Evolutionary conservation across 495 filamentous ascomycete genomes (phyloP).

Genomic region (Wilcoxina mikolae): DNA sequence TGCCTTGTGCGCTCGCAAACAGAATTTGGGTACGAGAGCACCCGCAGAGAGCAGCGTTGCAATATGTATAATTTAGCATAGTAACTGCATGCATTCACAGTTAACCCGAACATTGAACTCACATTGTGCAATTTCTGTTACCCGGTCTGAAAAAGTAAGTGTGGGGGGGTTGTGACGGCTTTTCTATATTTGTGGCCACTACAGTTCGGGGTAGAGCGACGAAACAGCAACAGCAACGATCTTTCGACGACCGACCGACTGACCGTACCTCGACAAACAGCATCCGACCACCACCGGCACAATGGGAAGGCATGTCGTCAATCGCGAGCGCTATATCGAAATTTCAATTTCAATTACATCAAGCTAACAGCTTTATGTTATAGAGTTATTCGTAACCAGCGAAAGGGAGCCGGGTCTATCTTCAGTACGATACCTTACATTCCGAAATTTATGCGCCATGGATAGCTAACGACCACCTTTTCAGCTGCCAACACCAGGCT

Average conservation of each 20-base stretch:
- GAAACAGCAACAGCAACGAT: background rate
- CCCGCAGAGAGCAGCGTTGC: no score
- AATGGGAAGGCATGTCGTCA: conserved; percentile 27
- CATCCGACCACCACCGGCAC: conserved; percentile 15
- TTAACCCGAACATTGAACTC: no score
- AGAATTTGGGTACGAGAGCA: no score
- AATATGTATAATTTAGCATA: no score
- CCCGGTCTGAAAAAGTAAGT: background rate
- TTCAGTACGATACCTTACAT: conserved; percentile 56
- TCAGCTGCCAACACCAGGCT: conserved; percentile 74
- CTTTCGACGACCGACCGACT: background rate
- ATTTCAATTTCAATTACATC: background rate
- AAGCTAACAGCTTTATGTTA: conserved; percentile 16
- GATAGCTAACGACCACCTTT: conserved; percentile 33
- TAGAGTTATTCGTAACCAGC: conserved; percentile 86
- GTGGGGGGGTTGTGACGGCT: conserved; percentile 2
- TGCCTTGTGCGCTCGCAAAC: no score
- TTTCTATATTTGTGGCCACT: background rate
- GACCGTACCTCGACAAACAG: conserved; percentile 8
- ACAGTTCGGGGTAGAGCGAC: background rate
- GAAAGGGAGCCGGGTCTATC: conserved; percentile 95
- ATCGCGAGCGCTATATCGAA: conserved; percentile 3
- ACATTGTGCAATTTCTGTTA: no score
- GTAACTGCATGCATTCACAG: no score
- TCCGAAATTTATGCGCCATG: background rate